Evolutionary conservation across 306 rosid genomes (phyloP), one percentile per base, ranked within the genome.

Genomic region (Cercis canadensis): DNA sequence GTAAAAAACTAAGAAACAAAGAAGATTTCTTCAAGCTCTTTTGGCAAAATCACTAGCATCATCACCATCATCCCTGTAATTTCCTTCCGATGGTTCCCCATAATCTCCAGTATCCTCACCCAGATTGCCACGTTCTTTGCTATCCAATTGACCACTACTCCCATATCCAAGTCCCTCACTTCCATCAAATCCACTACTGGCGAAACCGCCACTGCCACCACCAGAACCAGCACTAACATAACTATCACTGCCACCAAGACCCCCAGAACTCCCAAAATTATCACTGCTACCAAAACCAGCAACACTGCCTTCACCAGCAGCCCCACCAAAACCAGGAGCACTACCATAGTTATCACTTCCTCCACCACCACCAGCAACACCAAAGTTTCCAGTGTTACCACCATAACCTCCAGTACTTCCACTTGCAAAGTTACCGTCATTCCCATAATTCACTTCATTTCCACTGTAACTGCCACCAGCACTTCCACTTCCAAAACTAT

Each of bases 11-110:
- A 73, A 21, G 9, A 64, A 52, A 55, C 56, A 9, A 10, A 36
- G 32, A 43, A 43, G 63, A 58, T 73, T 21, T 70, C 73, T 58
- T 89, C 87, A 89, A 50, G 92, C 95, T 78, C 95, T 87, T 68
- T 89, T 92, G 24, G 85, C 88, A 55, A 86, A 83, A 76, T 86
- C 52, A 36, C 66, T 69, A 0, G 83, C 2, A 4, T 81, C 89
- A 45, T 82, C 81, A 2, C 55, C 72, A 11, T 75, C 91, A 6
- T 89, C 97, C 77, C 65, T 78, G 34, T 36, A 73, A 24, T 75
- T 88, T 76, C 73, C 91, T 41, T 82, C 88, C 14, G 9, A 37
- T 2, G 83, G 62, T 19, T 59, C 80, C 53, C 47, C 72, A 14
- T 24, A 18, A 57, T 81, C 83, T 58, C 79, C 87, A 12, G 54